Evolutionary conservation across 805 yeast genomes (phyloP), one percentile per base, ranked within the genome.

Genomic region (Clavispora phyllophila): DNA sequence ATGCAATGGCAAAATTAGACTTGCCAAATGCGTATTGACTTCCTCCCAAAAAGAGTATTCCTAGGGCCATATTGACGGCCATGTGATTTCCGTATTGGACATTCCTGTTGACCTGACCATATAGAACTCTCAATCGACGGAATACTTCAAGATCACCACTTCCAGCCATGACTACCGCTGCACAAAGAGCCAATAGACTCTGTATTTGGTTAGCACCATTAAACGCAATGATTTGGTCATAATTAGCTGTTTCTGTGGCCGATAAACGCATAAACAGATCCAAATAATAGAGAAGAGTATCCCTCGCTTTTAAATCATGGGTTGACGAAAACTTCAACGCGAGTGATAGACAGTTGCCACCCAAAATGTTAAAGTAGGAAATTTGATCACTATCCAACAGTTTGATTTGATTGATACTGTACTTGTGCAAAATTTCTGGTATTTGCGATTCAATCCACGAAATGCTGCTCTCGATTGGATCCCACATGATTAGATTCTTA

Each of bases 11-110:
- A 54, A 84, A 68, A 42, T 78, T 74, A 3, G 84, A 76, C 14
- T 72, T 74, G 29, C 78, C 72, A 44, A 93, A 76, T 0, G 95
- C 89, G 60, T 80, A 88, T 58, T 88, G 96, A 0, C 98, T 96
- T 1, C 96, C 93, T 0, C 96, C 96, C 28, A 93, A 61, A 57
- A 91, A 90, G 41, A 91, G 66, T 53, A 91, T 80, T 2, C 99
- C 99, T 29, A 93, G 62, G 0, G 95, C 86, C 69, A 87, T 75
- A 53, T 86, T 87, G 1, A 82, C 70, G 0, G 90, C 86, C 80
- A 85, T 79, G 54, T 78, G 86, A 45, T 80, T 78, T 0, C 96
- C 93, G 59, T 77, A 88, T 9, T 71, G 69, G 36, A 69, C 62
- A 31, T 55, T 72, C 28, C 61, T 65, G 23, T 67, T 68, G 0